Base-by-base conservation (phyloP, 345 rosid species). In the Populus pruinosa region DNA sequence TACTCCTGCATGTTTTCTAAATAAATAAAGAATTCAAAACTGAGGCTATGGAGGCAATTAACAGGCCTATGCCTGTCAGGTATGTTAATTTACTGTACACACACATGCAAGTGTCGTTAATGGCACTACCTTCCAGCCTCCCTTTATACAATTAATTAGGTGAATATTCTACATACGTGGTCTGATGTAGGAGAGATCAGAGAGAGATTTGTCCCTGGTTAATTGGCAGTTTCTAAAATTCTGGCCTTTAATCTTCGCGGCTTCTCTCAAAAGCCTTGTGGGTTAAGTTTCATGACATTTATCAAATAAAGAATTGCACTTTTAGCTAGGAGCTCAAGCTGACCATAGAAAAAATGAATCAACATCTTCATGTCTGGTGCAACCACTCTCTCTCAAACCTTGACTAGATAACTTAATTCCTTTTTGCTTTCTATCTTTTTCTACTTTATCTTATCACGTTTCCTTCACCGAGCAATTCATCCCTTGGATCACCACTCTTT, bases 81-180 rank as follows among this genome's bases (percentile, higher is more conserved):
- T 14, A 67, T 68, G 18, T 65, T 67, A 64, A 25, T 65, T 5
- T 18, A 20, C 20, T 18, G 56, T 56, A 25, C 12, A 25, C 41
- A 63, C 16, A 70, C 33, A 47, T 29, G 73, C 49, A 75, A 47
- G 44, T 76, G 31, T 63, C 75, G 77, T 79, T 75, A 79, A 84
- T 75, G 73, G 87, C 82, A 70, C 61, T 71, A 69, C 70, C 47
- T 77, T 79, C 77, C 76, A 76, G 38, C 41, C 31, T 67, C 16
- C 43, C 31, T 50, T 59, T 25, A 11, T 67, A 55, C 70, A 77
- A 64, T 72, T 61, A 79, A 63, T 72, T 59, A 38, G 69, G 36
- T 78, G 80, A 84, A 80, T 80, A 86, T 84, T 75, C 74, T 80
- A 70, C 61, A 31, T 50, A 18, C 6, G 25, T 8, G 62, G 43